Base-by-base conservation (phyloP, 2,329 filamentous ascomycete genomes). In the Graphiopsis chlorocephala region DNA sequence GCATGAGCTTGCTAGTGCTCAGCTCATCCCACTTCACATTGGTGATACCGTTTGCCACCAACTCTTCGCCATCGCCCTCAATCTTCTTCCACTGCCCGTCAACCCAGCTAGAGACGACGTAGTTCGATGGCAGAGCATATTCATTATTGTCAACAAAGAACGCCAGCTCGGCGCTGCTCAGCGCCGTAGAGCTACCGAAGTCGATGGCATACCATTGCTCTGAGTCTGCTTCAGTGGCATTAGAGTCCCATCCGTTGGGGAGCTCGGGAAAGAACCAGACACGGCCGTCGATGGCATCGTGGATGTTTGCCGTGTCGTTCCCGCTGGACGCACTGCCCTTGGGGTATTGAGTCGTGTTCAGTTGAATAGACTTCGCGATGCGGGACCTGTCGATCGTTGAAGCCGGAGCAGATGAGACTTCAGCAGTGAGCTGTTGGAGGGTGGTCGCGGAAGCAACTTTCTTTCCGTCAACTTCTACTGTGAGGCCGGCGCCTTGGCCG, bases 201-300 rank as follows among this genome's bases (percentile, higher is more conserved):
- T 78, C 74, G 45, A 80, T 75, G 11, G 72, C 67, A 63, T 73
- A 79, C 77, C 77, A 79, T 15, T 78, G 63, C 14, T 74, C 67
- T 0, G 71, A 69, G 6, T 72, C 74, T 5, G 31, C 47, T 20
- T 70, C 70, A 0, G 72, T 73, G 4, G 68, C 61, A 1, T 77
- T 71, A 1, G 74, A 75, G 60, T 75, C 71, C 75, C 77, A 80
- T 4, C 78, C 78, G 61, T 79, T 78, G 1, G 75, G 71, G 0
- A 78, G 69, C 28, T 79, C 76, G 1, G 73, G 72, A 66, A 75
- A 79, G 70, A 79, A 79, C 74, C 74, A 78, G 17, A 79, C 71
- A 7, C 78, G 72, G 3, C 78, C 78, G 59, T 80, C 78, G 48
- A 79, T 78, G 1, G 76, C 71, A 8, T 76, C 72, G 42, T 79